These are phyloP conservation scores for Ceratobasidium sp. DNA, from an alignment of 1,284 basidiomycete species.

Conservation along the genomic window DNA sequence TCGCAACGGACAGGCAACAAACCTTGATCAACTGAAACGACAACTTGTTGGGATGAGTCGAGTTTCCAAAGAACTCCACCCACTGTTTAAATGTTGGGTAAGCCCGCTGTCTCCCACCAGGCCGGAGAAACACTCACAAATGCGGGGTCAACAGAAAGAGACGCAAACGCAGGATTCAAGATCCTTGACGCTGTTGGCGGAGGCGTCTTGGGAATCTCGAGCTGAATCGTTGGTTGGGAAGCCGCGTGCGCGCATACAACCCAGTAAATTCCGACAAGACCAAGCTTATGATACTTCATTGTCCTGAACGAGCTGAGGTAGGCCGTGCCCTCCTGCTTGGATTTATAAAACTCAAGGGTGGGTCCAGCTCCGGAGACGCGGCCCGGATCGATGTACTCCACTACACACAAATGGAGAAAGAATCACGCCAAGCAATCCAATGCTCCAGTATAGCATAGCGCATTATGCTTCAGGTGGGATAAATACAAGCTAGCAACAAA, in stretches of 20 bases:
- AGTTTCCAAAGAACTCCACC: conserved; percentile 40
- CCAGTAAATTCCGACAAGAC: not conserved
- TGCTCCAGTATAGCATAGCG: conserved; percentile 18
- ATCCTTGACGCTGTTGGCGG: conserved; percentile 30
- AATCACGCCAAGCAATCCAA: conserved; percentile 14
- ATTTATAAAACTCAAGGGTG: not conserved
- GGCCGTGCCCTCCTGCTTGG: not conserved
- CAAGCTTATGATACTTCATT: conserved; percentile 13
- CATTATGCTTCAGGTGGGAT: conserved; percentile 22
- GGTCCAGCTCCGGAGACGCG: not conserved
- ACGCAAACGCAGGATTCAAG: conserved; percentile 28
- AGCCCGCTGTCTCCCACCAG: not conserved
- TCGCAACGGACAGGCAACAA: too few relatives aligned
- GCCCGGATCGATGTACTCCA: conserved; percentile 26
- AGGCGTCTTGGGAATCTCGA: conserved; percentile 14
- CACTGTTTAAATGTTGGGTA: not conserved
- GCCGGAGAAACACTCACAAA: conserved; percentile 10
- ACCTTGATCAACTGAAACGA: conserved; percentile 40
- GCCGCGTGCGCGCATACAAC: conserved; percentile 28
- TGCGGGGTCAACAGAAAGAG: conserved; percentile 27
- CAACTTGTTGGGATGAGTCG: conserved; percentile 31
- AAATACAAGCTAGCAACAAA: conserved; percentile 38
- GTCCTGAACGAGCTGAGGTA: not conserved
- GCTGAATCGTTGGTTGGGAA: not conserved
- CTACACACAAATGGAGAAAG: conserved; percentile 35